These are phyloP conservation scores for Xerophyta viscosa DNA, from an alignment of 106 monocot genomes.

Conservation along the genomic window DNA sequence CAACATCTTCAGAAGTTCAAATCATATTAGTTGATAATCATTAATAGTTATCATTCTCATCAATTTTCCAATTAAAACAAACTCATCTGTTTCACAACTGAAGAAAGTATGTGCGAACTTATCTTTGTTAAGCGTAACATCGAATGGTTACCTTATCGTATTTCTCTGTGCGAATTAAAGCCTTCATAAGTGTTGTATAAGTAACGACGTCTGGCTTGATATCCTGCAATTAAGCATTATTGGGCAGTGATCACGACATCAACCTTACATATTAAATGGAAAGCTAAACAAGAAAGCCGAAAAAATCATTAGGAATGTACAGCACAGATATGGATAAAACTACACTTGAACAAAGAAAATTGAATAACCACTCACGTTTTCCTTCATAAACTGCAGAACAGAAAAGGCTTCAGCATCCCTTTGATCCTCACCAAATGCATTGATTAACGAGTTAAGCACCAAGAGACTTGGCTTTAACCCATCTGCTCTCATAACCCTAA, in stretches of 20 bases:
- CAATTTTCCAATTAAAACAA: too few species aligned
- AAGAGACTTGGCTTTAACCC: conserved; percentile 72
- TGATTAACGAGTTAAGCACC: conserved; percentile 91
- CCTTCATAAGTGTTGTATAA: conserved; percentile 97
- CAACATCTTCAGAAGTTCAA: too few species aligned
- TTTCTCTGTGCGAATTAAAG: conserved; percentile 89
- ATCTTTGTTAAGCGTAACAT: too few species aligned
- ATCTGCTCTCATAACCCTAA: conserved; percentile 94
- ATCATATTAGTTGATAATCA: too few species aligned
- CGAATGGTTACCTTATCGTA: conserved; percentile 67
- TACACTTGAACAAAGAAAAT: not conserved
- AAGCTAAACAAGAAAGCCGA: too few species aligned
- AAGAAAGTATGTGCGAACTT: not conserved
- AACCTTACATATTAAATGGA: too few species aligned
- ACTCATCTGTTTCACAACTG: not conserved
- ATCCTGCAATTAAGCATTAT: too few species aligned
- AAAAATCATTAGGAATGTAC: too few species aligned
- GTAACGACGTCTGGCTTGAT: conserved; percentile 95
- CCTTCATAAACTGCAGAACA: conserved; percentile 88
- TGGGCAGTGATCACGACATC: too few species aligned
- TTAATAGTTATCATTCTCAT: too few species aligned
- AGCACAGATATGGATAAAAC: too few species aligned
- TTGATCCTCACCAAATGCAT: conserved; percentile 95
- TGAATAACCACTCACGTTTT: conserved; percentile 50
- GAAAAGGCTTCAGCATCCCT: conserved; percentile 88